Evolutionary conservation across 345 rosid species (phyloP), one percentile per base, ranked within the genome.

Genomic region (Salix viminalis): DNA sequence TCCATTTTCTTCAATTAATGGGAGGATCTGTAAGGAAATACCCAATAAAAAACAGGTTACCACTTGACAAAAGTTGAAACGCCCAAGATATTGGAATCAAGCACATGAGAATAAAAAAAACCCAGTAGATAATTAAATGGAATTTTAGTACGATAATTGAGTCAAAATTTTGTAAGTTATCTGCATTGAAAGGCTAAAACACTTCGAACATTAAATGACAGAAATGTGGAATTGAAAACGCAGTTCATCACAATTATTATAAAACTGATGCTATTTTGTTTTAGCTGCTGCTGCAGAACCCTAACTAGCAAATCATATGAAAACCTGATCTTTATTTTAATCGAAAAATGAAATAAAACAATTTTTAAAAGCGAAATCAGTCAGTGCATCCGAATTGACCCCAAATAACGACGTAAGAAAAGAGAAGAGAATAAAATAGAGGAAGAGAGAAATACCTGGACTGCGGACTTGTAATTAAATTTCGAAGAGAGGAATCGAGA

Each of bases 391-490:
- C 28, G 3, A n/a, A 56, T n/a, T n/a, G 11, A 4, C 28, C 62
- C 62, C 4, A n/a, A 4, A 23, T 8, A 1, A 41, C 44, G 13
- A 12, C 15, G 9, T 15, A 5, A 4, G 7, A 4, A 15, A 56
- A 1, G 34, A n/a, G 11, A 1, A 10, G 5, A 2, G 2, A 0
- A 6, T 6, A 2, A 0, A 39, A 16, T 5, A 4, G 4, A 10
- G 4, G 24, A 56, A 41, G 6, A 28, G 2, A 62, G 21, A 16
- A 0, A 7, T 56, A 73, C 69, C 69, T 41, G 11, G 10, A 28
- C 5, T 11, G 26, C 5, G 26, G 32, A 4, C 21, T 16, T 41
- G 18, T 10, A 41, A 15, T 36, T 23, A 48, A 56, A 72, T 12
- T 0, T 21, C 61, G 13, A 56, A 21, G 5, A 7, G 5, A 8